Base-by-base conservation (phyloP, 2,329 filamentous ascomycete genomes). In the Massarina eburnea region DNA sequence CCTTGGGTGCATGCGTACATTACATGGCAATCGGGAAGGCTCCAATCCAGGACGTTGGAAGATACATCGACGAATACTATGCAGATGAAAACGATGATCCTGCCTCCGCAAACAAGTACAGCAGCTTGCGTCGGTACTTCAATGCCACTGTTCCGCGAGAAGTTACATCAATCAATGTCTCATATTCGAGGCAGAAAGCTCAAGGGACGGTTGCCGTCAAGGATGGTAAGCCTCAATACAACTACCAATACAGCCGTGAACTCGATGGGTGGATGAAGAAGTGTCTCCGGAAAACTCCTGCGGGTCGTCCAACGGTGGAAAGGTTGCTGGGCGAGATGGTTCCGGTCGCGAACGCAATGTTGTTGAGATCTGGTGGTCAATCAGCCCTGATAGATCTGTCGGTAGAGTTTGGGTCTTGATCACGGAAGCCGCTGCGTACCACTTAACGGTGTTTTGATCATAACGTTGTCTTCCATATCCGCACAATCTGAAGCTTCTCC, bases 401-500 rank as follows among this genome's bases (percentile, higher is more conserved):
- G n/a, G 34, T 52, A 22, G 46, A 39, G 3, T 58, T 57, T 12
- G 39, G 21, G 20, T 15, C 17, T 21, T 34, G 15, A 22, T 2
- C 22, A 3, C 14, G 19, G 17, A 9, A 22, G 19, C 2, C 8
- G 8, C 15, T 19, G 6, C 15, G 32, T 17, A 15, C 18, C 9
- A 8, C 22, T 24, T 39, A 22, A 18, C 15, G 7, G 3, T 39
- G 22, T 8, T 30, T 30, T 8, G 29, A 29, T 57, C 47, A 52
- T 7, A 29, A 40, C 26, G 12, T 36, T 18, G 42, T 48, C 43
- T 83, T 81, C 88, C 89, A 95, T 66, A 96, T 88, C 66, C 91
- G 82, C 58, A 97, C 76, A 59, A 99, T 87, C 64, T 91, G 86
- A 70, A 99, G 76, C 73, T 88, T 95, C 75, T 99, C 94, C 91